Evolutionary conservation across 2,329 filamentous ascomycete genomes (phyloP), one percentile per base, ranked within the genome.

Genomic region (Cladophialophora carrionii): DNA sequence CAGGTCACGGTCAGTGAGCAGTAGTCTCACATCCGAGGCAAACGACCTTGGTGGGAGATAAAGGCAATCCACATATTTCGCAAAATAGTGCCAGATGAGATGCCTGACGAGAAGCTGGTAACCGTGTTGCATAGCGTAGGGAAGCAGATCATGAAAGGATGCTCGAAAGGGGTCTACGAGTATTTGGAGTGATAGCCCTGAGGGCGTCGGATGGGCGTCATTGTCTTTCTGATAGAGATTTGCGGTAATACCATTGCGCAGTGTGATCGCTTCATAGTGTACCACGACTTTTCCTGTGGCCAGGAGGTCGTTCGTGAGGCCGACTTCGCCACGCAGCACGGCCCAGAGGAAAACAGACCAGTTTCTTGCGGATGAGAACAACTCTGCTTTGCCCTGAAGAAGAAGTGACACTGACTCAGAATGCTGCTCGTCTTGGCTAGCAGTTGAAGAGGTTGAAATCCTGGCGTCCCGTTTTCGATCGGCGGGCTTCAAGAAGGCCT

Each of bases 201-300:
- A 17, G n/a, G 17, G 37, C 37, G 3, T 43, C 37, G 2, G 6
- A 43, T 20, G 17, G 17, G 37, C 6, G n/a, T 34, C 32, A 4
- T 14, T 24, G 4, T n/a, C 17, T 24, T 29, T n/a, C 54, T 17
- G 22, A 6, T 20, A 14, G 12, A 57, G 4, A n/a, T 22, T 10
- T 2, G 24, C 14, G 6, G 7, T 3, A 6, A 43, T 9, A 43
- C 22, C 20, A 22, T 10, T 1, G 41, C 3, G 2, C 14, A 3
- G 20, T 22, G 17, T 17, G 29, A 34, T 24, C 24, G 22, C 22
- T 34, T 41, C 22, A 3, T 22, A 57, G n/a, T 4, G 20, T 9
- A 57, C 9, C 4, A 22, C n/a, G 41, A 59, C 43, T 22, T 59
- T 59, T 17, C 46, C 43, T n/a, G 56, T 59, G 3, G 56, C 56